These are phyloP conservation scores for Cantharellus anzutake DNA, from an alignment of 768 basidiomycete species.

Conservation along the genomic window DNA sequence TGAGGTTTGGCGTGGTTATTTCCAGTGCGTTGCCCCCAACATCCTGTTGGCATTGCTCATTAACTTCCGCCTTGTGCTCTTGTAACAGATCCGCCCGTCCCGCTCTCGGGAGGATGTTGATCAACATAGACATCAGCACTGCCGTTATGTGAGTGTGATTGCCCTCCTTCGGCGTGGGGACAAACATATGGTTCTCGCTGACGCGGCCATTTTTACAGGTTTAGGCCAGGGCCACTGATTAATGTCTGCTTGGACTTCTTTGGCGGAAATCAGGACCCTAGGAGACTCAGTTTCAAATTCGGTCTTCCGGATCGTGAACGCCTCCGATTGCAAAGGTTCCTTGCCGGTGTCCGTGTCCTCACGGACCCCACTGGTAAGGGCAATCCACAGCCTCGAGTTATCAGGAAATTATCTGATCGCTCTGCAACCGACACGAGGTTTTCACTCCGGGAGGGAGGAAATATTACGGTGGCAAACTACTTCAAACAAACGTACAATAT, in stretches of 20 bases:
- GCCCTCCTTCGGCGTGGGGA: not conserved
- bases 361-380: not conserved
- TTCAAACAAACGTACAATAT: conserved; percentile 35
- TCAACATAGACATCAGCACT: conserved; percentile 65
- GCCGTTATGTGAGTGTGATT: conserved; percentile 34
- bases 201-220: conserved; percentile 14
- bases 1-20: conserved; percentile 60
- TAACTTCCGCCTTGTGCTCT: too few relatives aligned
- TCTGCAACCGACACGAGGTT: conserved; percentile 40
- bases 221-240: conserved; percentile 40
- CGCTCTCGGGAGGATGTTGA: conserved; percentile 36
- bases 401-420: conserved; percentile 36
- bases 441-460: conserved; percentile 33
- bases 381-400: conserved; percentile 26
- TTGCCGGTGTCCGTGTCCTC: conserved; percentile 27
- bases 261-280: conserved; percentile 11
- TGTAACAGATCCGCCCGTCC: conserved; percentile 39
- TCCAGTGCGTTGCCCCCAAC: conserved; percentile 27
- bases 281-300: not conserved
- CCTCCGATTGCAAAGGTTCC: conserved; percentile 33
- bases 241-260: conserved; percentile 39
- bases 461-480: conserved; percentile 22
- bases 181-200: not conserved
- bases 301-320: conserved; percentile 34
- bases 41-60: not conserved